phyloP scores from a whole-genome alignment of 2,329 filamentous ascomycete genomes.

The Bipolaris sorokiniana region DNA sequence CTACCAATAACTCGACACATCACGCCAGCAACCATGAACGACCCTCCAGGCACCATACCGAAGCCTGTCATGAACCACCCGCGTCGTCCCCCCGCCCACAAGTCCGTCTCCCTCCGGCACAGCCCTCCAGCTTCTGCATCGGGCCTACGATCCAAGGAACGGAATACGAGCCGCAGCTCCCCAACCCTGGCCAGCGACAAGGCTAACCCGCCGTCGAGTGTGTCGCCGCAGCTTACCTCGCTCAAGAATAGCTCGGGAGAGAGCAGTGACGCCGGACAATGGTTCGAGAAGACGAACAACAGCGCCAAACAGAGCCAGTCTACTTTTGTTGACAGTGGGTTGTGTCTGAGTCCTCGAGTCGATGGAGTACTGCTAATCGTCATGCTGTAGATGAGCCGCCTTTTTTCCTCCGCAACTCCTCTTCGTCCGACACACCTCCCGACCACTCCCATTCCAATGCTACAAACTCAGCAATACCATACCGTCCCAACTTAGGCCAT shows the following conservation, averaged over 20 bases:
- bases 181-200: slow-evolving; percentile 41
- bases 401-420: slow-evolving; percentile 55
- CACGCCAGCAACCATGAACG: slow-evolving; percentile 28
- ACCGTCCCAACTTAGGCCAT: slow-evolving; percentile 49
- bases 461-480: slow-evolving; percentile 30
- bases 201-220: slow-evolving; percentile 51
- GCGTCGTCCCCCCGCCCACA: slow-evolving; percentile 53
- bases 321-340: slow-evolving; percentile 52
- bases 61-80: slow-evolving; percentile 34
- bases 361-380: slow-evolving; percentile 5
- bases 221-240: slow-evolving; percentile 40
- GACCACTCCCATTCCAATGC: slow-evolving; percentile 30
- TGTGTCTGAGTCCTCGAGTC: neutral
- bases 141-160: slow-evolving; percentile 5
- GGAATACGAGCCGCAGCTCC: slow-evolving; percentile 28
- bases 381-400: slow-evolving; percentile 49
- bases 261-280: slow-evolving; percentile 59
- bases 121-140: slow-evolving; percentile 30
- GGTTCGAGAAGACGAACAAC: slow-evolving; percentile 61
- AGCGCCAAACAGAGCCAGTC: slow-evolving; percentile 49
- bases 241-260: slow-evolving; percentile 56
- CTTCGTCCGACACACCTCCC: slow-evolving; percentile 53
- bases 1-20: slow-evolving; percentile 15
- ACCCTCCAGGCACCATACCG: slow-evolving; percentile 28
- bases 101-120: slow-evolving; percentile 56